Evolutionary conservation across 768 basidiomycete genomes (phyloP).

Genomic region (Leccinum arenicola): DNA sequence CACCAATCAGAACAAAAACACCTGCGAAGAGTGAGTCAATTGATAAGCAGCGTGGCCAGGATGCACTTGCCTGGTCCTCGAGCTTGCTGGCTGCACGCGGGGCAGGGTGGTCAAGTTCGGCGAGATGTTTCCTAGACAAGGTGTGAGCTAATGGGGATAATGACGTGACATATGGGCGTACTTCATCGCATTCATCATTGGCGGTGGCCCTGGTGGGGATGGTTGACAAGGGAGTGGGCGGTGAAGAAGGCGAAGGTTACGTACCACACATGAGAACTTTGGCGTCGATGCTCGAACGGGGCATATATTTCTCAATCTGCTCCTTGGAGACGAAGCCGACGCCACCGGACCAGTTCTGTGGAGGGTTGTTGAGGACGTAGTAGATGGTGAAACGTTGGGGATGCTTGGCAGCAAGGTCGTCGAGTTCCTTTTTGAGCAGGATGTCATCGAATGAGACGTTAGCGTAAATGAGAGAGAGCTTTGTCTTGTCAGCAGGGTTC

Average conservation of each 20-base stretch:
- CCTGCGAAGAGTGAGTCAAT: conserved; percentile 27
- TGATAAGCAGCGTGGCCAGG: too few species aligned
- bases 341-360: conserved; percentile 81
- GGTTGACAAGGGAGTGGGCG: not conserved
- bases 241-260: conserved; percentile 28
- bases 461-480: conserved; percentile 88
- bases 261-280: conserved; percentile 87
- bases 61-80: conserved; percentile 65
- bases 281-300: conserved; percentile 59
- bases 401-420: conserved; percentile 66
- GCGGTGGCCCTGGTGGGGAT: conserved; percentile 54
- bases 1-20: conserved; percentile 38
- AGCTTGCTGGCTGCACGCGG: conserved; percentile 93
- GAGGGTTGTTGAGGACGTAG: conserved; percentile 95
- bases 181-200: conserved; percentile 81
- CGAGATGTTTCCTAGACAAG: conserved; percentile 74
- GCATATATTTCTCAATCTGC: conserved; percentile 81
- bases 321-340: conserved; percentile 92
- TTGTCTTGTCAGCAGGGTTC: conserved; percentile 83
- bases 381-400: conserved; percentile 70
- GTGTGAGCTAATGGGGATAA: conserved; percentile 1
- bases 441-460: conserved; percentile 95
- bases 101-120: conserved; percentile 81
- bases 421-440: conserved; percentile 84
- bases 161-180: conserved; percentile 32